Percentiles rank a stretch among this genome's conserved stretches.
phyloP scores from a whole-genome alignment of 768 basidiomycete species.

The Agrocybe praecox region DNA sequence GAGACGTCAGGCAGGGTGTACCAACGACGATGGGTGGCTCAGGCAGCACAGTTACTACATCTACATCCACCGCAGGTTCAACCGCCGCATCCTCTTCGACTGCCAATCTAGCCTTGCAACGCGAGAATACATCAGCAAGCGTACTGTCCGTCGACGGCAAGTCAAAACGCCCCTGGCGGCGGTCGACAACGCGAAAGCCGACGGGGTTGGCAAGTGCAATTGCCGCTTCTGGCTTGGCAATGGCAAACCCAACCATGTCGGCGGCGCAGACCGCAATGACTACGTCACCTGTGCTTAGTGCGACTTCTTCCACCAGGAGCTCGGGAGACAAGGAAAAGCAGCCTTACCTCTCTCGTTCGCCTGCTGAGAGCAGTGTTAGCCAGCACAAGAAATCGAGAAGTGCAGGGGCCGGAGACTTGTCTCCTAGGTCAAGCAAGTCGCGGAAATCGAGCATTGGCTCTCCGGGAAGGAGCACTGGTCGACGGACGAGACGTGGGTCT shows the following conservation, averaged over 20 bases:
- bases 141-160: constrained; percentile 8
- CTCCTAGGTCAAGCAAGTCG: constrained; percentile 32
- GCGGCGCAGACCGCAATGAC: constrained; percentile 45
- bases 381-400: constrained; percentile 10
- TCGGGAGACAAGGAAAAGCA: constrained; percentile 19
- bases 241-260: constrained; percentile 58
- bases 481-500: constrained; percentile 19
- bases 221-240: constrained; percentile 66
- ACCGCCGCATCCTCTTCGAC: constrained; percentile 3
- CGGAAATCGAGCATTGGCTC: constrained; percentile 22
- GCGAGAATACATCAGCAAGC: constrained; percentile 10
- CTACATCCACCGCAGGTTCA: constrained; percentile 23
- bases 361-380: constrained; percentile 22
- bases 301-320: constrained; percentile 8
- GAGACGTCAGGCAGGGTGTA: constrained; percentile 5
- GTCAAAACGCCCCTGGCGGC: constrained; percentile 45
- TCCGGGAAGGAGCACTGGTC: constrained; percentile 4
- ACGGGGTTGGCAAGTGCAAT: constrained; percentile 69
- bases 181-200: constrained; percentile 46
- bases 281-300: constrained; percentile 15
- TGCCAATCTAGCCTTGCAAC: constrained; percentile 4
- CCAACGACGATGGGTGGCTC: no score
- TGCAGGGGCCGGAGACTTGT: constrained; percentile 32
- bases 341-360: constrained; percentile 27
- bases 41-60: constrained; percentile 20